These are phyloP conservation scores for Pyrus pyrifolia DNA, from an alignment of 306 rosid genomes.

Conservation along the genomic window DNA sequence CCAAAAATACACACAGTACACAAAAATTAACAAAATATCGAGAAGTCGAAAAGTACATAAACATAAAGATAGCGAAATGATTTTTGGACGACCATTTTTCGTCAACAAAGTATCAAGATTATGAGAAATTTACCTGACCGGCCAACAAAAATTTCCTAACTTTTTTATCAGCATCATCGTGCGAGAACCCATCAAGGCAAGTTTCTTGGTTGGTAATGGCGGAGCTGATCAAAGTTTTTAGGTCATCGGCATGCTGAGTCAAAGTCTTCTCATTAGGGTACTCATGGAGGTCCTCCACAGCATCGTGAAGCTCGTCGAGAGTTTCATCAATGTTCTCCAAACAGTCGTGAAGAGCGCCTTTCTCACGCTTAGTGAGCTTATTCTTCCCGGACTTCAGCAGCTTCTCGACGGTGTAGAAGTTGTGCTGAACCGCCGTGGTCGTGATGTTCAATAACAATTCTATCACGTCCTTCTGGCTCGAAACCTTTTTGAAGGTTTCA, in stretches of 20 bases:
- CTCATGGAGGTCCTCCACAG: constrained; percentile 23
- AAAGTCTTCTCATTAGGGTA: constrained; percentile 49
- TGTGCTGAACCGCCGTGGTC: constrained; percentile 34
- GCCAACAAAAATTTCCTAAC: constrained; percentile 34
- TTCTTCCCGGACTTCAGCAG: neutral
- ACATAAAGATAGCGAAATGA: no score
- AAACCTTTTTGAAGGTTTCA: constrained; percentile 18
- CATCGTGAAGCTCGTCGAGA: constrained; percentile 48
- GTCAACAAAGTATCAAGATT: neutral
- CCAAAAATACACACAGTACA: neutral
- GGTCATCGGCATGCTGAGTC: constrained; percentile 55
- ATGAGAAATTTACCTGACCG: constrained; percentile 25
- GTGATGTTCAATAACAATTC: constrained; percentile 40
- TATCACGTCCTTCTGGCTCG: constrained; percentile 42
- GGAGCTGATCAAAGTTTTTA: constrained; percentile 60
- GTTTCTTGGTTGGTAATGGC: constrained; percentile 84
- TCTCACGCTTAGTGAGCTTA: constrained; percentile 44
- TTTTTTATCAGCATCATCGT: constrained; percentile 38
- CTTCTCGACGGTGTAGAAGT: constrained; percentile 35
- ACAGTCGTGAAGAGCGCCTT: constrained; percentile 62
- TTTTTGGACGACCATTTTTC: no score
- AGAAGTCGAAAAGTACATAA: no score
- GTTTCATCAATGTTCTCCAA: constrained; percentile 57
- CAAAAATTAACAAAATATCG: no score
- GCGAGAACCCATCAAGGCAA: constrained; percentile 81